These are phyloP conservation scores for Gloeostereum incarnatum DNA, from an alignment of 768 basidiomycete species.

Conservation along the genomic window DNA sequence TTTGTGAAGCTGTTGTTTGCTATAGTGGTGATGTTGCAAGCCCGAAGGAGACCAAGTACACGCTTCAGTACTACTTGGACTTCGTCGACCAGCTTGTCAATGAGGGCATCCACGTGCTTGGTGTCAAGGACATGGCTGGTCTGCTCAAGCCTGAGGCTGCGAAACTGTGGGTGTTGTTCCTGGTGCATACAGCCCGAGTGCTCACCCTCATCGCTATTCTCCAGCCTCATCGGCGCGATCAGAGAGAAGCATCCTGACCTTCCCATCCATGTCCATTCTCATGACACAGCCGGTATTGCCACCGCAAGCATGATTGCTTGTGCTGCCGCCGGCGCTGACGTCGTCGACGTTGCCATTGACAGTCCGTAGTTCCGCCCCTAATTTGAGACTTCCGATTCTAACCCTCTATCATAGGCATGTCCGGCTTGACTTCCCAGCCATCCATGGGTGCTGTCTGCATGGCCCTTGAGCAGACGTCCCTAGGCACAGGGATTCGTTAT, in stretches of 20 bases:
- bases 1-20: slow-evolving; percentile 94
- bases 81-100: slow-evolving; percentile 88
- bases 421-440: slow-evolving; percentile 95
- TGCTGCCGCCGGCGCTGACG: slow-evolving; percentile 95
- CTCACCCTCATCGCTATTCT: slow-evolving; percentile 6
- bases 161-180: slow-evolving; percentile 52
- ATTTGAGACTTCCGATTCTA: slow-evolving; percentile 8
- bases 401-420: slow-evolving; percentile 64
- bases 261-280: slow-evolving; percentile 98
- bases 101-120: slow-evolving; percentile 94
- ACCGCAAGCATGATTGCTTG: slow-evolving; percentile 95
- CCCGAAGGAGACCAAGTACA: slow-evolving; percentile 95
- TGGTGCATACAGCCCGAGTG: no score
- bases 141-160: slow-evolving; percentile 93
- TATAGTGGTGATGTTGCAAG: slow-evolving; percentile 97
- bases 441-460: slow-evolving; percentile 97
- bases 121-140: slow-evolving; percentile 99
- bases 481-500: slow-evolving; percentile 95
- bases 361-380: slow-evolving; percentile 42
- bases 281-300: slow-evolving; percentile 98
- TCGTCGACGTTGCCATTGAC: slow-evolving; percentile 97
- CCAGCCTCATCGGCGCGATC: slow-evolving; percentile 86
- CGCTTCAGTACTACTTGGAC: slow-evolving; percentile 93
- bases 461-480: slow-evolving; percentile 88
- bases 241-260: slow-evolving; percentile 94